Evolutionary conservation across 441 rosid species (phyloP).

Genomic region (Populus hybrid): DNA sequence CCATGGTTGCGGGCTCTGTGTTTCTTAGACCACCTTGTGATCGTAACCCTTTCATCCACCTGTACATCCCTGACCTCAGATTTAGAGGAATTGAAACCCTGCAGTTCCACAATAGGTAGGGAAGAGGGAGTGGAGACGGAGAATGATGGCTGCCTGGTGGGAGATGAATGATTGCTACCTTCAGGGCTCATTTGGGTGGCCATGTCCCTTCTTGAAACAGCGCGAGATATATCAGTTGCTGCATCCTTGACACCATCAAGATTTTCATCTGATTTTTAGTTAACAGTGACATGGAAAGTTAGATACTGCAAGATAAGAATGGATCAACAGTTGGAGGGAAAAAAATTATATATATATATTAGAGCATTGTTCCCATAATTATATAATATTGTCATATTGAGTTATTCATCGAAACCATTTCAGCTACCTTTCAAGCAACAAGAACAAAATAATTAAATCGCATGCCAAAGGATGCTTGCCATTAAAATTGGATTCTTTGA

Average conservation of each 20-base stretch:
- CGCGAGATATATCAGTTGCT: conserved; percentile 48
- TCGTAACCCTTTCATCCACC: too few relatives aligned
- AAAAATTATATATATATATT: background rate
- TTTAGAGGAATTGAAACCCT: conserved; percentile 41
- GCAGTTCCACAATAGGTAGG: conserved; percentile 52
- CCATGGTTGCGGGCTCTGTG: too few relatives aligned
- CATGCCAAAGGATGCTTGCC: background rate
- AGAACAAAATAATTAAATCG: background rate
- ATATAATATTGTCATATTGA: background rate
- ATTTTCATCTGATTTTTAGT: conserved; percentile 39
- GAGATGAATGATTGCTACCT: conserved; percentile 60
- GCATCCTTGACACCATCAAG: conserved; percentile 24
- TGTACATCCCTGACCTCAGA: conserved; percentile 10
- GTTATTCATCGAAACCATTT: background rate
- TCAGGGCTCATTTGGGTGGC: conserved; percentile 95
- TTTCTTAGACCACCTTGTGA: too few relatives aligned
- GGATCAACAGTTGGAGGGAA: background rate
- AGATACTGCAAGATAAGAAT: background rate
- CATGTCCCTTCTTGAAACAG: conserved; percentile 87
- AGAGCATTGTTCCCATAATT: background rate
- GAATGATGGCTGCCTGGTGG: conserved; percentile 50
- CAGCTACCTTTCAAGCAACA: background rate
- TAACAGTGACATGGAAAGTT: conserved; percentile 10
- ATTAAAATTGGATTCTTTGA: background rate
- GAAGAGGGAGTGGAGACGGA: conserved; percentile 52